Base-by-base conservation (phyloP, 2,329 filamentous ascomycete species). In the Dendryphion nanum region DNA sequence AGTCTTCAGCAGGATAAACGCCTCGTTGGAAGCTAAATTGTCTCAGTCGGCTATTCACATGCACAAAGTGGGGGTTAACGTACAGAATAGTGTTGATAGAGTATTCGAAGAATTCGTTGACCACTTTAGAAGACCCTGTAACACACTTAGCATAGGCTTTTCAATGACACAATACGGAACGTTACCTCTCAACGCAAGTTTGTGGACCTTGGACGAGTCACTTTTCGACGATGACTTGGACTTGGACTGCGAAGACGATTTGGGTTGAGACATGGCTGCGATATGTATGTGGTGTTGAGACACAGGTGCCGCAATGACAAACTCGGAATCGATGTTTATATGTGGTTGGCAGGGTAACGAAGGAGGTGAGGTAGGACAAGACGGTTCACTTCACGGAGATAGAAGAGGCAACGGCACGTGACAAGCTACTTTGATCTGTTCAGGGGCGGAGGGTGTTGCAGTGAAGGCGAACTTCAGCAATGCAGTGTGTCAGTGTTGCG, bases 101-200 rank as follows among this genome's bases (percentile, higher is more conserved):
- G 69, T 95, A 98, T 75, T 98, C 89, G 63, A 98, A 98, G 67
- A 98, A 98, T 73, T 98, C 93, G 30, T 91, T 86, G 41, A 97
- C 89, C 24, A 95, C 79, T 69, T 91, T 94, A 26, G 89, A 81
- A 53, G 82, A 85, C 39, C 82, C 79, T 82, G 17, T 33, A 13
- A 23, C 19, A 17, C 21, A 14, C 28, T 43, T 15, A 30, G 14
- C 32, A 50, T 15, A 10, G 6, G 13, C 13, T 30, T 8, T 30
- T 8, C 15, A 30, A 30, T 16, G 12, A 17, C 10, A 15, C 8
- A 17, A 8, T 12, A 12, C 23, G n/a, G 2, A 15, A 20, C 51
- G 57, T 72, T 79, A 70, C 86, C 88, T 69, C 89, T 91, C 46
- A 96, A 76, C 24, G 90, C 87, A 47, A 98, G 80, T 76, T 95